Conservation (phyloP, 2,329 filamentous ascomycete species). For the Elsinoe australis region DNA sequence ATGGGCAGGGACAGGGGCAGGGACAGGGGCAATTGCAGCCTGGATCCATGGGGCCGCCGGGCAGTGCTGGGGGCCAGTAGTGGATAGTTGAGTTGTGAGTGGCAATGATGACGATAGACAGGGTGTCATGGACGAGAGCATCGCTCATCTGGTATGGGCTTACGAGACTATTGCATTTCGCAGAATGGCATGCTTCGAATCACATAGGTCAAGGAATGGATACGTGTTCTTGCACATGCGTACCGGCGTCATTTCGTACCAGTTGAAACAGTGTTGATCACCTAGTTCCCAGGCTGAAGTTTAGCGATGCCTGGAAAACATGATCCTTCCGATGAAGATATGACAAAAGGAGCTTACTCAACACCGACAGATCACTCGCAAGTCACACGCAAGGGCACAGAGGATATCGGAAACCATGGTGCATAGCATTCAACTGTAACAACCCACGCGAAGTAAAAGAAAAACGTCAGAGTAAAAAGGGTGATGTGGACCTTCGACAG, state of each 20-base stretch:
- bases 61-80: neutral
- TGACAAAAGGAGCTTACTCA: no score
- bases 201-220: neutral
- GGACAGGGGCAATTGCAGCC: slow-evolving; percentile 8
- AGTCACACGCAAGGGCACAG: no score
- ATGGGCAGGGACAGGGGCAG: slow-evolving; percentile 7
- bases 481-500: neutral
- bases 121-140: neutral
- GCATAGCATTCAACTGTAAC: neutral
- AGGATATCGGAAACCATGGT: neutral
- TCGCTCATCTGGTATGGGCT: neutral
- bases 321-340: no score
- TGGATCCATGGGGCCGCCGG: slow-evolving; percentile 10
- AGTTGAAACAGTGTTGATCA: no score
- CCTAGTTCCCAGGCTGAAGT: no score
- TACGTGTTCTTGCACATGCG: no score
- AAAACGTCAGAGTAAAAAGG: neutral
- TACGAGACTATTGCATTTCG: neutral
- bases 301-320: no score
- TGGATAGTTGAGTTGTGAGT: neutral
- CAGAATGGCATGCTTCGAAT: neutral
- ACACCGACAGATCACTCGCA: no score
- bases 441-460: neutral
- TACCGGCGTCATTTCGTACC: no score
- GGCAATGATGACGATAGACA: neutral